Evolutionary conservation across 176 grass and related monocot genomes (phyloP).

Genomic region (Puccinellia tenuiflora): DNA sequence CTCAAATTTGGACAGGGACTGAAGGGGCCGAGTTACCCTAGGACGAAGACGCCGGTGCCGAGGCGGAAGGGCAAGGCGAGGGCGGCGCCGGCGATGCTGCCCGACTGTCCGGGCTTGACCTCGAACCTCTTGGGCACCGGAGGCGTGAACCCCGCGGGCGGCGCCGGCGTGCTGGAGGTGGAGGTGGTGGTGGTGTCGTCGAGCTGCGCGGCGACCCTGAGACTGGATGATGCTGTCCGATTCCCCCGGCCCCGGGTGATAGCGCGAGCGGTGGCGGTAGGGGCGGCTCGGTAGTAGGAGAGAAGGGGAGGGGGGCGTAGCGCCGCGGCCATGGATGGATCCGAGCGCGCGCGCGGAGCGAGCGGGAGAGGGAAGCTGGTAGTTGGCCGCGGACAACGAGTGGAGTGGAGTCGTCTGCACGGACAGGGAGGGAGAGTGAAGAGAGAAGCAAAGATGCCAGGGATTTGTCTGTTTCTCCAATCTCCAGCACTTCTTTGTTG

Average conservation of each 20-base stretch:
- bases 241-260: background rate
- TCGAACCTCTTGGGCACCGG: constrained; percentile 67
- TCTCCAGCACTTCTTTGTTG: background rate
- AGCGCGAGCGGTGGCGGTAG: background rate
- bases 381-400: background rate
- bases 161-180: background rate
- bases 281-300: background rate
- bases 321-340: constrained; percentile 27
- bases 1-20: background rate
- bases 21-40: constrained; percentile 31
- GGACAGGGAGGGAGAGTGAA: no score
- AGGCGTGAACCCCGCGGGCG: constrained; percentile 55
- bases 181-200: constrained; percentile 34
- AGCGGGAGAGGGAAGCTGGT: background rate
- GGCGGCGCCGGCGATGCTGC: constrained; percentile 58
- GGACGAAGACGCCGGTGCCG: constrained; percentile 64
- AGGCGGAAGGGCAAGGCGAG: constrained; percentile 74
- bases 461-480: background rate
- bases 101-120: constrained; percentile 51
- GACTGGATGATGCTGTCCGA: background rate
- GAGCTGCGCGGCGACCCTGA: constrained; percentile 30
- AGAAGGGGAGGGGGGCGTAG: constrained; percentile 9
- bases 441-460: background rate
- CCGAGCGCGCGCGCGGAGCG: background rate
- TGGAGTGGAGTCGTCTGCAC: background rate